Evolutionary conservation across 306 rosid genomes (phyloP).

Genomic region (Fragaria vesca): DNA sequence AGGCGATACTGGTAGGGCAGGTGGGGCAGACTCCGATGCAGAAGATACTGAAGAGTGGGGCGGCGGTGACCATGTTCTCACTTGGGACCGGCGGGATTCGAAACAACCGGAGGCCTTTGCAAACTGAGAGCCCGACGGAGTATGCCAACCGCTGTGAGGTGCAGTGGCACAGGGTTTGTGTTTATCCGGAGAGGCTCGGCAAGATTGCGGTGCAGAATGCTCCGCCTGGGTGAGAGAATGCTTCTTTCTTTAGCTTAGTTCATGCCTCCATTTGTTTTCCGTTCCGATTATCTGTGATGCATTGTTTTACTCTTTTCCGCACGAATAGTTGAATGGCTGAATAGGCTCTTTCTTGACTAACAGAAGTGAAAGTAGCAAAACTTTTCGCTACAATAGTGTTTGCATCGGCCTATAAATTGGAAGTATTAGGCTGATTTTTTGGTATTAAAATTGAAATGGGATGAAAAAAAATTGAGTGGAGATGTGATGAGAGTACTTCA

Average conservation of each 20-base stretch:
- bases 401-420: neutral
- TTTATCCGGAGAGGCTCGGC: slow-evolving; percentile 67
- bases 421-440: neutral
- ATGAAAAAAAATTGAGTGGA: neutral
- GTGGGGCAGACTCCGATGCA: slow-evolving; percentile 82
- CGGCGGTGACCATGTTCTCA: slow-evolving; percentile 55
- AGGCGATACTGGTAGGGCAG: slow-evolving; percentile 88
- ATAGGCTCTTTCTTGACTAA: neutral
- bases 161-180: slow-evolving; percentile 90
- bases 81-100: slow-evolving; percentile 93
- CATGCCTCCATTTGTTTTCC: neutral
- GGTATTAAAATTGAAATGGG: neutral
- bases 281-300: neutral
- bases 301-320: neutral
- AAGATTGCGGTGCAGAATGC: slow-evolving; percentile 40
- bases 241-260: slow-evolving; percentile 2
- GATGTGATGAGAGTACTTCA: neutral
- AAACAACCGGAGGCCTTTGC: slow-evolving; percentile 74
- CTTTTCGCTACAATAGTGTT: neutral
- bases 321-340: neutral
- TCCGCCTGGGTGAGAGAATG: slow-evolving; percentile 50
- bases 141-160: slow-evolving; percentile 65
- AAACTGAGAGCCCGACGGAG: slow-evolving; percentile 65
- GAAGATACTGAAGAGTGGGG: slow-evolving; percentile 71
- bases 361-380: too few species aligned